phyloP scores from a whole-genome alignment of 257 asterid species.

The Nicotiana attenuata region DNA sequence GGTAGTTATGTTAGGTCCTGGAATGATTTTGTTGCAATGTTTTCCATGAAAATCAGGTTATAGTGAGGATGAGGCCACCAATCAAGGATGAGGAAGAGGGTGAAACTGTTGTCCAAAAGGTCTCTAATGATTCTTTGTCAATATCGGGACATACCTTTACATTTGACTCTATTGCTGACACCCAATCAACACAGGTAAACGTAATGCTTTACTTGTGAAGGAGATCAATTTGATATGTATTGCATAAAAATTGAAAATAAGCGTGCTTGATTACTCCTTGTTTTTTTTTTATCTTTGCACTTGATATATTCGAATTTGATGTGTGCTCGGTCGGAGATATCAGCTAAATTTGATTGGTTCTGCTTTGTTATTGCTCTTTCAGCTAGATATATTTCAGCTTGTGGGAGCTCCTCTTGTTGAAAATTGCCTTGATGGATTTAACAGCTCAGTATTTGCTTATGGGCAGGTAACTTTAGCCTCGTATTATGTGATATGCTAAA shows the following conservation, averaged over 20 bases:
- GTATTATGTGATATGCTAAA: not conserved
- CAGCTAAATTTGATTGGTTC: not conserved
- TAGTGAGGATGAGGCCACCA: slow-evolving; percentile 89
- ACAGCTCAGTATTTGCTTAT: slow-evolving; percentile 95
- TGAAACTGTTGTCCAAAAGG: slow-evolving; percentile 56
- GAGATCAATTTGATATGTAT: not conserved
- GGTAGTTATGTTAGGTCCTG: not conserved
- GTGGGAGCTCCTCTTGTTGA: slow-evolving; percentile 95
- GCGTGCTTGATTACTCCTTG: not conserved
- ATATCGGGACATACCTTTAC: slow-evolving; percentile 76
- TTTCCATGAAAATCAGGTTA: slow-evolving; percentile 42
- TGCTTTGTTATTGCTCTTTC: slow-evolving; percentile 26
- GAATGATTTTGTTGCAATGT: not conserved
- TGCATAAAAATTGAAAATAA: not conserved
- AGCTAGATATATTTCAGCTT: slow-evolving; percentile 86
- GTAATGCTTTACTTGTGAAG: not conserved
- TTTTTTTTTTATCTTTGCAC: not conserved
- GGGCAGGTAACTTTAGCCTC: slow-evolving; percentile 63
- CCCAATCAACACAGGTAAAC: slow-evolving; percentile 71
- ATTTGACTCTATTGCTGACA: slow-evolving; percentile 82
- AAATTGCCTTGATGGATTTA: slow-evolving; percentile 96
- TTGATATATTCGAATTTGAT: not conserved
- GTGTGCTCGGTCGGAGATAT: not conserved
- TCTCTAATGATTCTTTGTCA: slow-evolving; percentile 61
- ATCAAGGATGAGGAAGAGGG: slow-evolving; percentile 73